These are phyloP conservation scores for Solanum tarapatanum DNA, from an alignment of 257 asterid species.

Conservation along the genomic window DNA sequence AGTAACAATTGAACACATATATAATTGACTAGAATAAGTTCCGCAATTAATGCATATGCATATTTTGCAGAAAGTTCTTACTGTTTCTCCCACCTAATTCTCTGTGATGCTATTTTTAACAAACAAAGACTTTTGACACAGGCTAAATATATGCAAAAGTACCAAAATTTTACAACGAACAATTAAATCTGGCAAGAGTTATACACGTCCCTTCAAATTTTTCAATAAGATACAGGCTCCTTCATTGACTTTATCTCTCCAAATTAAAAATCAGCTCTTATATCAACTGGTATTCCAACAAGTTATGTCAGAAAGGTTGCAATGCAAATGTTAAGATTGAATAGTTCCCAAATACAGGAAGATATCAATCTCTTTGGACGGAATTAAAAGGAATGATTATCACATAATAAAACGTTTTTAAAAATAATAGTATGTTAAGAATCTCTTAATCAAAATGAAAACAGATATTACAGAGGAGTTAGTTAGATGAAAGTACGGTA, in stretches of 20 bases:
- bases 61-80: background rate
- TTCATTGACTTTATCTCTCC: background rate
- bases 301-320: background rate
- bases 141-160: background rate
- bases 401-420: background rate
- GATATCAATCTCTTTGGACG: background rate
- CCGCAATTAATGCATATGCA: background rate
- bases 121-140: background rate
- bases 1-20: background rate
- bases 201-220: background rate
- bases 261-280: background rate
- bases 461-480: background rate
- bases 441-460: background rate
- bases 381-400: background rate
- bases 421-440: background rate
- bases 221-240: background rate
- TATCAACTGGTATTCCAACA: background rate
- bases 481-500: background rate
- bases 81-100: background rate
- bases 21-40: background rate
- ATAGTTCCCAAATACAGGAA: background rate
- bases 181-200: background rate
- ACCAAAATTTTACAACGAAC: background rate
- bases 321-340: background rate
- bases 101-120: background rate